A percentile compares a stretch with the other conserved stretches of the same genome.
Evolutionary conservation across 495 filamentous ascomycete species (phyloP).

Genomic region (Bombardia bombarda): DNA sequence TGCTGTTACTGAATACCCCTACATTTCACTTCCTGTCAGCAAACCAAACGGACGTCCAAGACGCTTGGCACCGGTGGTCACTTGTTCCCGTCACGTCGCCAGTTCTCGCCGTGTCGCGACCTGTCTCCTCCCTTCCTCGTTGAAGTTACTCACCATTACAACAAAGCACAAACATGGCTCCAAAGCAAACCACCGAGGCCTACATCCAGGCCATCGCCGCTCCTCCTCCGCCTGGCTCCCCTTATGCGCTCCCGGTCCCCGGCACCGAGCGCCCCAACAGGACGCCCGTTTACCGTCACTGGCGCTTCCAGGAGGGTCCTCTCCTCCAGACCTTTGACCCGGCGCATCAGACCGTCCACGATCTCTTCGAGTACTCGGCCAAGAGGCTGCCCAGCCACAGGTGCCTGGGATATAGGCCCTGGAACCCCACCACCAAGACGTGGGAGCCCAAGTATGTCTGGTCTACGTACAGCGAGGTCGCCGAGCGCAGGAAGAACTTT

Average conservation of each 20-base stretch:
- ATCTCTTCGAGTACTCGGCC: constrained; percentile 67
- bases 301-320: constrained; percentile 59
- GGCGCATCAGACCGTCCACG: constrained; percentile 62
- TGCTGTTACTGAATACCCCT: too few relatives aligned
- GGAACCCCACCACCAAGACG: constrained; percentile 64
- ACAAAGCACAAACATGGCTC: constrained; percentile 27
- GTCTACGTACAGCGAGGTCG: constrained; percentile 75
- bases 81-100: too few relatives aligned
- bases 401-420: constrained; percentile 78
- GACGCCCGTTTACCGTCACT: constrained; percentile 74
- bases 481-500: constrained; percentile 71
- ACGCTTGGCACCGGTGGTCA: too few relatives aligned
- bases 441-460: constrained; percentile 72
- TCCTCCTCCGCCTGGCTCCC: constrained; percentile 52
- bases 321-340: constrained; percentile 71
- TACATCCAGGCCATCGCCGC: constrained; percentile 36
- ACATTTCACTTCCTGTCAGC: too few relatives aligned
- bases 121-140: too few relatives aligned
- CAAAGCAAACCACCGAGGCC: constrained; percentile 25
- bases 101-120: too few relatives aligned
- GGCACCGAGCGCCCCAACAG: constrained; percentile 66
- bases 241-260: constrained; percentile 61
- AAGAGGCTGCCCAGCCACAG: constrained; percentile 46
- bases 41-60: too few relatives aligned
- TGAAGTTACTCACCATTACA: too few relatives aligned